Conservation (phyloP, 805 yeast genomes). For the Ogataea saltuana region DNA sequence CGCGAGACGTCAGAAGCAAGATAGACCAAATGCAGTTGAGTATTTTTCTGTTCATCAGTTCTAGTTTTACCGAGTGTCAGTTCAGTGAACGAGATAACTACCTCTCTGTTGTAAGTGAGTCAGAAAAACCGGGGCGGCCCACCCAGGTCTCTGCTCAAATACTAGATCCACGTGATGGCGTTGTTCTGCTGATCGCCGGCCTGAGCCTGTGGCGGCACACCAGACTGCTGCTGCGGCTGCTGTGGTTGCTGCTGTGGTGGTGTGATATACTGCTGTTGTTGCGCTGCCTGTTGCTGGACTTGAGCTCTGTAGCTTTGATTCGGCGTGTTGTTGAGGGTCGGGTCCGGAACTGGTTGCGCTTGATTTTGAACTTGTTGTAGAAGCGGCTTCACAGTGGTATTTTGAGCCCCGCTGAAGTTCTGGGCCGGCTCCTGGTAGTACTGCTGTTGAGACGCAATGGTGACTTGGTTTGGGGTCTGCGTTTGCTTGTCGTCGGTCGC, state of each 20-base stretch:
- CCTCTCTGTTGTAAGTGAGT: no score
- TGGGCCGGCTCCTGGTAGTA: slow-evolving; percentile 21
- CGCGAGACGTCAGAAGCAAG: no score
- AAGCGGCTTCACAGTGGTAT: slow-evolving; percentile 28
- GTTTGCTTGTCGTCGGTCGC: slow-evolving; percentile 21
- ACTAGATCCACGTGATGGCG: slow-evolving; percentile 36
- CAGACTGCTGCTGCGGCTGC: slow-evolving; percentile 17
- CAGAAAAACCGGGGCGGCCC: no score
- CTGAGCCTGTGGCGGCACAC: slow-evolving; percentile 26
- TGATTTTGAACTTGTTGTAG: slow-evolving; percentile 34
- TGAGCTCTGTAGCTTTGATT: slow-evolving; percentile 27
- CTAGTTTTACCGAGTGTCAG: no score
- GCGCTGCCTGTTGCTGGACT: slow-evolving; percentile 29
- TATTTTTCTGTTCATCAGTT: no score
- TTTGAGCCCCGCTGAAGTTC: slow-evolving; percentile 9
- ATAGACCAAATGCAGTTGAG: no score
- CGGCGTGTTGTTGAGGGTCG: slow-evolving; percentile 17
- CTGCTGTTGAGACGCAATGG: slow-evolving; percentile 21
- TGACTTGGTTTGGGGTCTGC: slow-evolving; percentile 17
- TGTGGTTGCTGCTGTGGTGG: slow-evolving; percentile 17
- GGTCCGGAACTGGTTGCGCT: slow-evolving; percentile 36
- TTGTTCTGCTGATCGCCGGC: slow-evolving; percentile 20
- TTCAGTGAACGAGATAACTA: no score
- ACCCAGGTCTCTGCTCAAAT: no score
- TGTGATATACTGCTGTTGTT: slow-evolving; percentile 6